These are phyloP conservation scores for Phaffomyces opuntiae DNA, from an alignment of 805 yeast species.

Conservation along the genomic window DNA sequence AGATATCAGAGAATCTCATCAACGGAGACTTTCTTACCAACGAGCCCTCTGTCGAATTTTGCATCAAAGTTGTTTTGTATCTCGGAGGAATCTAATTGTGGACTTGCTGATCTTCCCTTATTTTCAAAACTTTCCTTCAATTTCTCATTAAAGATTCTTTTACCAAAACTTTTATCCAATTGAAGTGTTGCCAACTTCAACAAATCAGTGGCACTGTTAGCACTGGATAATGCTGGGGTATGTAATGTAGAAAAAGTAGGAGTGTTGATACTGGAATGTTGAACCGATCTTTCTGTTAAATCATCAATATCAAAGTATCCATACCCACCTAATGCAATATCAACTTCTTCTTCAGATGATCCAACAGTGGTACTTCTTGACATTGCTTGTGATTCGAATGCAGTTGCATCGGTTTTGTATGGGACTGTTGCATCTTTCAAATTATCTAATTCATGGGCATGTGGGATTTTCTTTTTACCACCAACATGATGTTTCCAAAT, in stretches of 20 bases:
- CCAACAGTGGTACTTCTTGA: constrained; percentile 18
- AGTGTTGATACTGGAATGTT: constrained; percentile 27
- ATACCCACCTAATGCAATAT: constrained; percentile 58
- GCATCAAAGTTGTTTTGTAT: constrained; percentile 28
- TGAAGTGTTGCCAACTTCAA: constrained; percentile 4
- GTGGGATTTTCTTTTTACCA: constrained; percentile 18
- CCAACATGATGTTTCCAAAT: constrained; percentile 29
- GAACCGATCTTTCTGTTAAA: constrained; percentile 49
- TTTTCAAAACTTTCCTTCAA: constrained; percentile 18
- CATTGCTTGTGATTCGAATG: constrained; percentile 9
- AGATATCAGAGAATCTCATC: constrained; percentile 10
- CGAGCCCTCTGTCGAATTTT: constrained; percentile 32
- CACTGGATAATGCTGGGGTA: constrained; percentile 16
- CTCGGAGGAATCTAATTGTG: constrained; percentile 1
- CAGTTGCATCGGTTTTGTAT: neutral
- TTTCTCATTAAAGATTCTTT: constrained; percentile 14
- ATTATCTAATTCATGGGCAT: constrained; percentile 30
- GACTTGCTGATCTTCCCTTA: constrained; percentile 5
- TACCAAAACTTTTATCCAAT: constrained; percentile 18
- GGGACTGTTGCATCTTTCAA: constrained; percentile 10
- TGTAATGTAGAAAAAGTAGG: constrained; percentile 8
- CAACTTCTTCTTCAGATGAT: constrained; percentile 22
- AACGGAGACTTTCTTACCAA: constrained; percentile 30
- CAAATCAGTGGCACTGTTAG: constrained; percentile 11
- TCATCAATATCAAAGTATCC: constrained; percentile 73